phyloP scores from a whole-genome alignment of 2,329 filamentous ascomycete species.

The Apiospora malaysiana region DNA sequence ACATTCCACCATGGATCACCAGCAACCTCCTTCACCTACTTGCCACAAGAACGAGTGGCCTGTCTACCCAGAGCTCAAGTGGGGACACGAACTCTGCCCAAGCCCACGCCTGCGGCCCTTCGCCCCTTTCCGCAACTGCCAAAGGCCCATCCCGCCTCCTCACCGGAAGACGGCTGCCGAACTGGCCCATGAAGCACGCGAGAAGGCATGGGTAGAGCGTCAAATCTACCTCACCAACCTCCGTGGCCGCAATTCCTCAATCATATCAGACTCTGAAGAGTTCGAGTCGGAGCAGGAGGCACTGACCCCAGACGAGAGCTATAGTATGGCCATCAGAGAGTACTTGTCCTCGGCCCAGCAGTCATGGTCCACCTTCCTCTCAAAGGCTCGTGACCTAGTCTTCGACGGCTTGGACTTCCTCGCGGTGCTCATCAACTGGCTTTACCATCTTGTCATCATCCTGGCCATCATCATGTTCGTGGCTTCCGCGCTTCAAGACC shows the following conservation, averaged over 20 bases:
- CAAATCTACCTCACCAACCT: slow-evolving; percentile 11
- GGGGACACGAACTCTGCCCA: slow-evolving; percentile 10
- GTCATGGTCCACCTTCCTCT: not conserved
- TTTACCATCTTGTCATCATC: slow-evolving; percentile 5
- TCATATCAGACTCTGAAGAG: not conserved
- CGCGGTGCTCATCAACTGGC: not conserved
- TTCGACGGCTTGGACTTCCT: not conserved
- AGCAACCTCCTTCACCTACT: not conserved
- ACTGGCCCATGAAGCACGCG: not conserved
- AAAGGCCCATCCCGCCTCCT: slow-evolving; percentile 16
- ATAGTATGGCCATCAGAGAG: not conserved
- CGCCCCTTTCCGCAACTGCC: slow-evolving; percentile 10
- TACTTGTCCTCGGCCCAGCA: not conserved
- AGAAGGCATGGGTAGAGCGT: not conserved
- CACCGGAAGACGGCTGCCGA: not conserved
- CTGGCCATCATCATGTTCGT: not conserved
- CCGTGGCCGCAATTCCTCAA: not conserved
- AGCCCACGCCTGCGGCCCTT: not conserved
- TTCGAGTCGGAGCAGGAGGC: not conserved
- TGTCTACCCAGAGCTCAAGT: not conserved
- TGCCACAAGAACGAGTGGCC: slow-evolving; percentile 15
- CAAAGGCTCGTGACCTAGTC: not conserved
- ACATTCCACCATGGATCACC: slow-evolving; percentile 8
- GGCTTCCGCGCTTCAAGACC: not conserved
- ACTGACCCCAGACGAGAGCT: no score